A percentile compares a stretch with the other conserved stretches of the same genome.
Evolutionary conservation across 164 flowering plant genomes (phyloP).

Genomic region (Chimonanthus praecox): DNA sequence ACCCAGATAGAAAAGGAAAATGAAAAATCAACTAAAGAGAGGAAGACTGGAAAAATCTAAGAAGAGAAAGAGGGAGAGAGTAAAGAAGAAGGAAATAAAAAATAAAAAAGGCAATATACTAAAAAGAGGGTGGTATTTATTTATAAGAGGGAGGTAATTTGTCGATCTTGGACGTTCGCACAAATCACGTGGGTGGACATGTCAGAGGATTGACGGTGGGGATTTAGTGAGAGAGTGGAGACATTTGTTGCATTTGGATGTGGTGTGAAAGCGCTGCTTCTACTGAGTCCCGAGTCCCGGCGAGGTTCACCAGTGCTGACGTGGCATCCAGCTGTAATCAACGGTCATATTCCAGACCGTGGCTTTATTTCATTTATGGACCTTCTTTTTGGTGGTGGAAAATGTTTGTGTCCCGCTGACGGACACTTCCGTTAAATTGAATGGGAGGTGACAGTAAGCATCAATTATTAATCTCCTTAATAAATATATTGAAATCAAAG

Average conservation of each 20-base stretch:
- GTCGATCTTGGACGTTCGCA: background rate
- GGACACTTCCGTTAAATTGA: no score
- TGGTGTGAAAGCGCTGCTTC: background rate
- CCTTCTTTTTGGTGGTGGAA: no score
- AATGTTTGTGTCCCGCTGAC: no score
- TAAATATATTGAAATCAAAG: no score
- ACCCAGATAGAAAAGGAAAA: slow-evolving; percentile 2
- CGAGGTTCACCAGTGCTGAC: slow-evolving; percentile 3
- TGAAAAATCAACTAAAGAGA: background rate
- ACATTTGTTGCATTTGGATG: background rate
- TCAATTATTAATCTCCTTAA: no score
- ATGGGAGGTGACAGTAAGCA: no score
- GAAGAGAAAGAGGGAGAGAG: background rate
- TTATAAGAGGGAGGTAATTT: background rate
- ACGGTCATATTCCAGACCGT: background rate
- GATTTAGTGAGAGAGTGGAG: background rate
- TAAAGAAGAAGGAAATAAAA: background rate
- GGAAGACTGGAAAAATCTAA: background rate
- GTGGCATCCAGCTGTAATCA: slow-evolving; percentile 3
- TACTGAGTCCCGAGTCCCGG: background rate
- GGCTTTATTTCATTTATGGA: no score
- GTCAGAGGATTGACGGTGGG: slow-evolving; percentile 1
- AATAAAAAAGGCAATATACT: background rate
- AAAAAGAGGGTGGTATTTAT: background rate
- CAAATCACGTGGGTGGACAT: background rate